Evolutionary conservation across 2,329 filamentous ascomycete species (phyloP), one percentile per base, ranked within the genome.

Genomic region (Tothia fuscella): DNA sequence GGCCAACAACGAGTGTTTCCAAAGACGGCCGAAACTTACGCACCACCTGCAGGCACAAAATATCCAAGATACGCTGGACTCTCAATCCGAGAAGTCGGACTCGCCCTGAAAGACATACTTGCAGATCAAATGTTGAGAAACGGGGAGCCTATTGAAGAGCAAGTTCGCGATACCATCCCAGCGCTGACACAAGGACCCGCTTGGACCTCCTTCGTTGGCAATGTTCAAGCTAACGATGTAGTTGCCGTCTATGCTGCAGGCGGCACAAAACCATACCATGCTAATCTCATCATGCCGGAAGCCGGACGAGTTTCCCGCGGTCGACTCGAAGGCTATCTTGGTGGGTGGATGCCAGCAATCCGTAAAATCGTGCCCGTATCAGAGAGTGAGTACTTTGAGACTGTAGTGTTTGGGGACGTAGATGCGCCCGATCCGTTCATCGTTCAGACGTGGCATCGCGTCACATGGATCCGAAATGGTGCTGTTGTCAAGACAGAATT

Each of bases 261-360:
- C 14, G 29, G 22, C 14, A 43, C 41, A 7, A 38, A 26, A 20
- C 4, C 31, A 24, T 42, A 17, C 17, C 32, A 38, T 17, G 10
- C 24, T 25, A 17, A 14, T 5, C 41, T 38, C 10, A 37, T 26
- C 7, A 25, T 31, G 24, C 40, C 40, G 20, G 41, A 43, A 26
- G 13, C 31, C 9, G 12, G 9, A 5, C n/a, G 3, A 7, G 19
- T 29, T 14, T n/a, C 7, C 32, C 17, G 24, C 3, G 14, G 20
- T 16, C 21, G 33, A 7, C 12, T 13, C 3, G 41, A 43, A 38
- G 41, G 41, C 21, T 38, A 25, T 38, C 21, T 43, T 2, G 41
- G 41, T 20, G 41, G 32, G 6, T 43, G 41, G 41, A 43, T 37
- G 41, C 41, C 41, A 16, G 41, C 41, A 6, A 26, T 38, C n/a